Base-by-base conservation (phyloP, 495 filamentous ascomycete species). In the Evernia prunastri region DNA sequence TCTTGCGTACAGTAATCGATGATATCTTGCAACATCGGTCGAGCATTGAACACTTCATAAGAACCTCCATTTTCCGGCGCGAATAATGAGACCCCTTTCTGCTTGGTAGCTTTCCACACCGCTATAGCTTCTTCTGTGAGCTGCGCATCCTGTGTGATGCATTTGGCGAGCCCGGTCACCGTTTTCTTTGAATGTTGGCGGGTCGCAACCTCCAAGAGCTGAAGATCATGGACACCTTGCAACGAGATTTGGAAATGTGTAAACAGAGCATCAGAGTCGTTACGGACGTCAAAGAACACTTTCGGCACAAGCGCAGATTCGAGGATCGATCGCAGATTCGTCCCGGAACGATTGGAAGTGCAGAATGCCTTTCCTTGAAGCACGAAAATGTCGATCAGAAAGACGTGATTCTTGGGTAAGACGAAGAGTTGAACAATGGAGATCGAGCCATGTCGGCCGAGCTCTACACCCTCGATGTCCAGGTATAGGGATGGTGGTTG, bases 281-380 rank as follows among this genome's bases (percentile, higher is more conserved):
- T 75, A n/a, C 81, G 79, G 18, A 84, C 74, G 63, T 84, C 82
- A 71, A 83, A 84, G 69, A 84, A 79, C 64, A 77, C 75, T 69
- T 85, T 84, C 5, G 75, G 70, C 31, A 77, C 80, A 7, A 18
- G 13, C 17, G 53, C 33, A 0, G 74, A 77, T 67, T 86, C 79
- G 5, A 86, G 73, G 37, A 87, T 76, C 20, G 57, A 58, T 66
- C 78, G 78, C 25, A 88, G 70, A 6, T 80, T 81, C n/a, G 65
- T 65, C 6, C 70, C 72, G 20, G 39, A 59, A 2, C 25, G 5
- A 0, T 66, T 70, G 3, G 70, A 20, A n/a, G 76, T 77, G 2
- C 68, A 64, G 70, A 86, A 87, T 1, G 82, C 79, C 43, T 51
- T 37, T 20, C 63, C 17, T 18, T 72, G 68, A 0, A 87, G 78